Evolutionary conservation across 257 asterid species (phyloP), one percentile per base, ranked within the genome.

Genomic region (Plantago elongata): DNA sequence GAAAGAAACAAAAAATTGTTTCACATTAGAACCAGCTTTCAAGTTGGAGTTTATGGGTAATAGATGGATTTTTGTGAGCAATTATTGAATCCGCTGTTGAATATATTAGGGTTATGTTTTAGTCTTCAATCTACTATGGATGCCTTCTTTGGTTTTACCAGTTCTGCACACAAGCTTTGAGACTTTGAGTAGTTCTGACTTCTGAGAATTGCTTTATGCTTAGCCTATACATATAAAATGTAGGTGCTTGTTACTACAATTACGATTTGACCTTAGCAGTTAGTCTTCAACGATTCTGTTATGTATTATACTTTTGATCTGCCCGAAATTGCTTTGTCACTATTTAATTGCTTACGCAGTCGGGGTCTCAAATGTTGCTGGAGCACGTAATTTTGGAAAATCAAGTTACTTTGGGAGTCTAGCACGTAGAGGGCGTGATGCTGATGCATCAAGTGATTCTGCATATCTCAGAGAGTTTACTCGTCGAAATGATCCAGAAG

Each of bases 391-490:
- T 57, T 62, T 68, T 27, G 78, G 78, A 74, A 75, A 85, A 59
- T 76, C 88, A 67, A 81, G 80, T 75, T 75, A 82, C 74, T 88
- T 84, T 57, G 87, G 96, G 46, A 87, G 95, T 64, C 75, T 81
- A 56, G 74, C 95, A 71, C 88, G 89, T 51, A 77, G 87, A 73
- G 69, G 69, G 49, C 97, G 94, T 54, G 85, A 84, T 0, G 45
- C 75, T 47, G 93, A 81, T 30, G 84, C 79, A 73, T 67, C 83
- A 45, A 74, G 64, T 64, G 97, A 85, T 76, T 79, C 81, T 54
- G 86, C 95, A 30, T 87, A 93, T 82, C 87, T 93, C 50, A 89
- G 74, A 69, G 94, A 93, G 77, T 83, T 87, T 45, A 63, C 72
- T 69, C 67, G 69, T 51, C 81, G 81, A 57, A 83, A 83, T 69